These are phyloP conservation scores for Mrakia hoshinonis DNA, from an alignment of 768 basidiomycete species.

Conservation along the genomic window DNA sequence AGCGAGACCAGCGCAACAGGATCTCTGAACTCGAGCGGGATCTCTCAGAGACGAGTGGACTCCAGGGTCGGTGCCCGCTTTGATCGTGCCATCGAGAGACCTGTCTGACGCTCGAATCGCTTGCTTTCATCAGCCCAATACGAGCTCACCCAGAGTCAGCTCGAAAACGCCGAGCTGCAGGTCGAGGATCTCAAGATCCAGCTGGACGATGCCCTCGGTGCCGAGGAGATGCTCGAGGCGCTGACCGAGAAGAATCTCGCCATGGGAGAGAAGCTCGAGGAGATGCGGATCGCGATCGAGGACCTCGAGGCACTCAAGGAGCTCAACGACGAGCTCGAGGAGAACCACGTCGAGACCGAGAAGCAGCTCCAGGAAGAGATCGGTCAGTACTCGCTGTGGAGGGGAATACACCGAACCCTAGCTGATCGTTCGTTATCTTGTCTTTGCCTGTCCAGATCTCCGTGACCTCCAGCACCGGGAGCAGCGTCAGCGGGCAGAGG, in stretches of 20 bases:
- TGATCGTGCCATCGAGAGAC: too few species aligned
- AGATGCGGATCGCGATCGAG: constrained; percentile 91
- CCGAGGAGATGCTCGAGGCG: constrained; percentile 92
- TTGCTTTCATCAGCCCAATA: constrained; percentile 54
- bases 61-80: constrained; percentile 54
- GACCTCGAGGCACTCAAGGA: constrained; percentile 94
- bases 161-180: constrained; percentile 79
- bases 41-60: constrained; percentile 61
- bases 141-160: constrained; percentile 66
- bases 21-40: constrained; percentile 88
- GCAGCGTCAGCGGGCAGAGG: constrained; percentile 54
- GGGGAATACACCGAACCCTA: too few species aligned
- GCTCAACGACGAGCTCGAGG: constrained; percentile 92
- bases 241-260: constrained; percentile 88
- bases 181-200: constrained; percentile 90
- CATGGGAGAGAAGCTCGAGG: constrained; percentile 95
- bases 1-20: constrained; percentile 68
- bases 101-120: neutral
- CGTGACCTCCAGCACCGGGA: constrained; percentile 67
- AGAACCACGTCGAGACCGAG: constrained; percentile 89
- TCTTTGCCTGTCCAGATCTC: constrained; percentile 29
- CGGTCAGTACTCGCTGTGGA: constrained; percentile 48
- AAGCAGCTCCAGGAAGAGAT: constrained; percentile 82
- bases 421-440: neutral
- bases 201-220: constrained; percentile 87